Evolutionary conservation across 768 basidiomycete genomes (phyloP), one percentile per base, ranked within the genome.

Genomic region (Leccinum barrowsii): DNA sequence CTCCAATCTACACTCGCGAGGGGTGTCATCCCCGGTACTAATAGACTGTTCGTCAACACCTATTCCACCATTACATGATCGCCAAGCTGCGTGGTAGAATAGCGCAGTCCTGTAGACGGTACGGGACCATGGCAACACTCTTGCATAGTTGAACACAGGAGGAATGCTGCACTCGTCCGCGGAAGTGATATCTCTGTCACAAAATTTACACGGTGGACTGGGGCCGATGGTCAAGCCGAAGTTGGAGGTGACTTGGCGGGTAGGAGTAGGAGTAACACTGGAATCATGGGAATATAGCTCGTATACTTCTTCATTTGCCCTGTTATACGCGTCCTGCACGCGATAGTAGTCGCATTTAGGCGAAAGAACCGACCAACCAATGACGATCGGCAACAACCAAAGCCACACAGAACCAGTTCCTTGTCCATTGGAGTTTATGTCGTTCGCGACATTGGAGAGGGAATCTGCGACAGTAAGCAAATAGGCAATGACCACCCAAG

Each of bases 271-370:
- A 4, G 57, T 5, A 11, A 34, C 28, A 2, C 4, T 15, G 11
- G 35, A 42, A 11, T 52, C 47, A 5, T n/a, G 1, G 7, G 17
- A 5, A 21, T 55, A 32, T 4, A 30, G 34, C 8, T 40, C 50
- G 21, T 49, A 52, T 2, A 22, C 46, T 4, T 21, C 7, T 37
- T 22, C 34, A 19, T 61, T 61, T n/a, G 60, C 60, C 47, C 51
- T 54, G n/a, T 48, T 7, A 35, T 58, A 61, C 5, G 60, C 60
- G 2, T 58, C 50, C 12, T 52, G 49, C 17, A 78, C 63, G 15
- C 74, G 69, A 7, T 53, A 46, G 3, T 26, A 19, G 15, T 48
- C 47, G 13, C 47, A 48, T 48, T 48, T 48, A 26, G 47, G 47
- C 13, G 47, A 48, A 22, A 48, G 47, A 22, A 48, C 24, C 13